A percentile compares a stretch with the other conserved stretches of the same genome.
Evolutionary conservation across 169 alveolate genomes (phyloP).

Genomic region (Plasmodium coatneyi): DNA sequence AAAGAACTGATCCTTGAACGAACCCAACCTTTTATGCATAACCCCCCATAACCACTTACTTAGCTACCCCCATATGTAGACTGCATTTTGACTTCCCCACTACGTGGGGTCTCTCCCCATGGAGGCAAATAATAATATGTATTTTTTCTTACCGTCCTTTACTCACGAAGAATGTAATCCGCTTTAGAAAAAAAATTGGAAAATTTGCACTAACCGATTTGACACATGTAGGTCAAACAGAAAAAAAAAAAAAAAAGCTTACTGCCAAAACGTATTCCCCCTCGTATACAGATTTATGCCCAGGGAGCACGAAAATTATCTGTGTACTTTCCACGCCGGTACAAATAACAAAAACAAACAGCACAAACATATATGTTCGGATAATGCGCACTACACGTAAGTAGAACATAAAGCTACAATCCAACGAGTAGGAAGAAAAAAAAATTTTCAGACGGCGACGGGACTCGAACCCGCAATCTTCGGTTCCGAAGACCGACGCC

Average conservation of each 20-base stretch:
- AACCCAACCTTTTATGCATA: not conserved
- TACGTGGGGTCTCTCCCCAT: not conserved
- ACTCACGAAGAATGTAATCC: not conserved
- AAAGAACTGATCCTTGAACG: not conserved
- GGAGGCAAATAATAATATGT: not conserved
- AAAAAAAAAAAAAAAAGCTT: not conserved
- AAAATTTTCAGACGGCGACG: constrained; percentile 88
- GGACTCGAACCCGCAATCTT: constrained; percentile 99
- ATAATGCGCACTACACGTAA: not conserved
- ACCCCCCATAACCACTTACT: not conserved
- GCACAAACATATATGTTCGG: not conserved
- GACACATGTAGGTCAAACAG: not conserved
- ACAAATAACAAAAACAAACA: no score
- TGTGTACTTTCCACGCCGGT: not conserved
- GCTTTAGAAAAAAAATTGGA: not conserved
- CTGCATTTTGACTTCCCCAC: not conserved
- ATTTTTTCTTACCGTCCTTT: not conserved
- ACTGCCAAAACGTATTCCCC: not conserved
- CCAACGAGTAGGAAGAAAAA: no score
- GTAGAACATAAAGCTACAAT: no score
- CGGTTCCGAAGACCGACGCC: constrained; percentile 99
- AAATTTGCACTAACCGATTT: no score
- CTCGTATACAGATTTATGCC: not conserved
- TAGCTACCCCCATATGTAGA: not conserved
- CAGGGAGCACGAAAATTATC: not conserved